These are phyloP conservation scores for Phalaenopsis aphrodite DNA, from an alignment of 106 monocot genomes.

Conservation along the genomic window DNA sequence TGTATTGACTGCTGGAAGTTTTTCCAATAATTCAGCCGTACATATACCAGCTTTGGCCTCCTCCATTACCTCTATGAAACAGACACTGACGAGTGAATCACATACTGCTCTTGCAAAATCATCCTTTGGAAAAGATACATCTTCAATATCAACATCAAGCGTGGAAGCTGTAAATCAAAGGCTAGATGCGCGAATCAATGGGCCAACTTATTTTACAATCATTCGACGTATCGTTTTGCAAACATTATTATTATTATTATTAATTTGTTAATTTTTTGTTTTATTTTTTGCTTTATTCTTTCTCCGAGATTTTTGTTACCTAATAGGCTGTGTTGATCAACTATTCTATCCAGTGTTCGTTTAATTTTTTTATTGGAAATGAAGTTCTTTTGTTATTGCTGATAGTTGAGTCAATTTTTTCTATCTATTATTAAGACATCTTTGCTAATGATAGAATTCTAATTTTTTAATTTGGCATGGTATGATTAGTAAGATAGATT, in stretches of 20 bases:
- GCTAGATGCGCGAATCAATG: conserved; percentile 26
- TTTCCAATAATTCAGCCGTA: conserved; percentile 22
- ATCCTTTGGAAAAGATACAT: conserved; percentile 13
- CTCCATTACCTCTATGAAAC: conserved; percentile 22
- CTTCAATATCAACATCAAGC: not conserved
- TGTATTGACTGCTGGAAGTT: conserved; percentile 22
- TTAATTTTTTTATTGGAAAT: not conserved
- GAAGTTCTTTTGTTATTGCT: not conserved
- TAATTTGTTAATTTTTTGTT: not conserved
- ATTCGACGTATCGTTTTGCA: conserved; percentile 22
- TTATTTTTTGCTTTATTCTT: not conserved
- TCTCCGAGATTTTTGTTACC: not conserved
- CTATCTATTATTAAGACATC: not conserved
- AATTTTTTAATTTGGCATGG: not conserved
- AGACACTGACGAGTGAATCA: conserved; percentile 17
- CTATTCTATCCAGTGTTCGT: not conserved
- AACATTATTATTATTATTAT: not conserved
- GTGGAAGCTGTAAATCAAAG: conserved; percentile 22
- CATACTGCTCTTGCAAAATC: conserved; percentile 18
- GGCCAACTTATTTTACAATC: conserved; percentile 22
- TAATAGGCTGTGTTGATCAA: not conserved
- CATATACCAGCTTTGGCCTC: conserved; percentile 21
- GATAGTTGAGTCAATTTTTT: not conserved
- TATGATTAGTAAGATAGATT: not conserved
- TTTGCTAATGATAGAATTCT: not conserved